Base-by-base conservation (phyloP, 1,284 basidiomycete genomes). In the Microbotryum lychnidis-dioicae region DNA sequence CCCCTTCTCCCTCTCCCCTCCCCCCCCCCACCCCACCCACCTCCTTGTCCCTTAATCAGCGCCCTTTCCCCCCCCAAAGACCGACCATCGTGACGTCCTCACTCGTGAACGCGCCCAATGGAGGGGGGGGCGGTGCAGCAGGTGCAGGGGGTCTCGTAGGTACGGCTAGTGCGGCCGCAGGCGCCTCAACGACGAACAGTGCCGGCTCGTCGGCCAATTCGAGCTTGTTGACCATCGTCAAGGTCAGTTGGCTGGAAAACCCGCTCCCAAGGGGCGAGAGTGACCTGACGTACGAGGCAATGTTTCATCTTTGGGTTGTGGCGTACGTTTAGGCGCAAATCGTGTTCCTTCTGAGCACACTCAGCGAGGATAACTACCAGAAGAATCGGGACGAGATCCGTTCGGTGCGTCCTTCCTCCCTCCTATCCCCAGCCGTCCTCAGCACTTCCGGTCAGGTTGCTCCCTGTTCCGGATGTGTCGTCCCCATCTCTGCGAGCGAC, bases 321-420 rank as follows among this genome's bases (percentile, higher is more conserved):
- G 23, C 10, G 27, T 33, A 14, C 10, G 31, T 23, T 27, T 31
- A 78, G 65, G 79, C 79, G 23, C 80, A 81, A 69, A 93, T 96
- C 75, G 89, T 91, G 70, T 96, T 96, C 77, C 82, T 94, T 63
- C 82, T 97, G 67, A 91, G 89, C 23, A 94, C 89, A 27, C 82
- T 96, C 62, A 91, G 88, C 62, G 92, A 96, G 78, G 92, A 94
- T 71, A 91, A 91, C 77, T 96, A 91, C 74, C 87, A 90, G 74
- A 84, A 88, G 74, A 89, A 93, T 75, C 85, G 91, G 74, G 79
- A 84, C 61, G 91, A 96, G 79, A 93, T 96, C 72, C 85, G 88
- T 73, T 87, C 87, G 63, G 91, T 94, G 75, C 72, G 88, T 82
- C 49, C 49, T 27, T 50, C 23, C 45, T n/a, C 46, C 31, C 18